Base-by-base conservation (phyloP, 2,329 filamentous ascomycete species). In the Zopfia rhizophila region DNA sequence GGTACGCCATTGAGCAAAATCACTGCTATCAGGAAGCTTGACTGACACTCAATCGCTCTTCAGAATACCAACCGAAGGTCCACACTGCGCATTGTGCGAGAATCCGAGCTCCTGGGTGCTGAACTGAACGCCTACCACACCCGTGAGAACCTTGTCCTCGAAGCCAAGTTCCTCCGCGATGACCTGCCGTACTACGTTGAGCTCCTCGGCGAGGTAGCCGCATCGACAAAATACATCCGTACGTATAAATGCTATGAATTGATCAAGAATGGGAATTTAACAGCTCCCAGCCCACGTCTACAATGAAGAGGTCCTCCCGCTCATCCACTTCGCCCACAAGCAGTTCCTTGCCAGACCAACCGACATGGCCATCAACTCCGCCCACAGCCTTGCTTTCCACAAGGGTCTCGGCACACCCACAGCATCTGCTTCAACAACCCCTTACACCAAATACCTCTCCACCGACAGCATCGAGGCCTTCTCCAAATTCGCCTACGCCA, bases 151-250 rank as follows among this genome's bases (percentile, higher is more conserved):
- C 79, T 99, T 55, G 86, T 99, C 50, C 79, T 99, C 68, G 87
- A 93, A 76, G 90, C 94, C 72, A 96, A 89, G 80, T 99, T 99
- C 83, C 85, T 99, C 60, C 87, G 91, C 72, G 87, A 94, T 72
- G 92, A 99, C 73, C 86, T 99, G 60, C 94, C 94, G 61, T 99
- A 97, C 84, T 99, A 96, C 75, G 85, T 91, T 68, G 94, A 99
- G 81, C 83, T 99, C 58, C 84, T 99, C 62, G 91, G 88, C 69
- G 95, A 99, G 81, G 89, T 97, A 65, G 82, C 94, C 67, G 86
- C 88, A 52, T 80, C 90, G 76, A 96, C 93, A 63, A 94, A 91
- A 78, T 99, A 90, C 75, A 85, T 86, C 53, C 73, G 84, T 87
- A 72, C 63, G 75, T 69, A 8, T 12, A 31, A 16, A 49, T 46